Evolutionary conservation across 306 rosid genomes (phyloP), one percentile per base, ranked within the genome.

Genomic region (Sechiopsis laciniata): DNA sequence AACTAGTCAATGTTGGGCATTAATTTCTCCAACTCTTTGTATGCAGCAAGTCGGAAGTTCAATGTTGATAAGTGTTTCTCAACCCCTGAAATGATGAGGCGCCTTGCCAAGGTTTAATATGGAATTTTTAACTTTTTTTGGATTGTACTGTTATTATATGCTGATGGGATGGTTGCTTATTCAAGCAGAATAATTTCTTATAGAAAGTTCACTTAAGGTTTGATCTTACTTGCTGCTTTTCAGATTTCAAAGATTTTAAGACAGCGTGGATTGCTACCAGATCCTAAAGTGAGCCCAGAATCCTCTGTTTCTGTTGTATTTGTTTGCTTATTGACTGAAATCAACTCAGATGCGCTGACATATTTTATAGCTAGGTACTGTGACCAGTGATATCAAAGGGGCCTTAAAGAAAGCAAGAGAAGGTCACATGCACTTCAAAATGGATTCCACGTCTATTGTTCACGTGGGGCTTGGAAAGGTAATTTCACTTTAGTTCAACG

Each of bases 21-120:
- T 37, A 21, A 24, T 73, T 73, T 73, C 21, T 45, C n/a, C 13
- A 19, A 32, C 62, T 72, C 10, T 55, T 35, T 37, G 37, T 42
- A 59, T 78, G 61, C 78, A 94, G 99, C 80, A 76, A 91, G 90
- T 79, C 84, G 76, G 56, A 94, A 94, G 83, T 88, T 94, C 78
- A 91, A 88, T 78, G 93, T 91, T 26, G 99, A 94, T 79, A 94
- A 94, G 86, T 94, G 99, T 83, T 94, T 94, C 83, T 87, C 99
- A 55, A 91, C 99, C 74, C 96, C 90, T 74, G 92, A 95, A 83
- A 91, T 94, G 99, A 87, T 95, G 78, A 89, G 88, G 82, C 93
- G 89, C 57, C 85, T 94, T 78, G 94, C 87, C 71, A 94, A 94
- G 99, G 99, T 94, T 67, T 59, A 77, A 66, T 55, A 78, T 76